A percentile compares a stretch with the other conserved stretches of the same genome.
These are phyloP conservation scores for Emericellopsis cladophorae DNA, from an alignment of 2,329 filamentous ascomycete genomes.

Conservation along the genomic window DNA sequence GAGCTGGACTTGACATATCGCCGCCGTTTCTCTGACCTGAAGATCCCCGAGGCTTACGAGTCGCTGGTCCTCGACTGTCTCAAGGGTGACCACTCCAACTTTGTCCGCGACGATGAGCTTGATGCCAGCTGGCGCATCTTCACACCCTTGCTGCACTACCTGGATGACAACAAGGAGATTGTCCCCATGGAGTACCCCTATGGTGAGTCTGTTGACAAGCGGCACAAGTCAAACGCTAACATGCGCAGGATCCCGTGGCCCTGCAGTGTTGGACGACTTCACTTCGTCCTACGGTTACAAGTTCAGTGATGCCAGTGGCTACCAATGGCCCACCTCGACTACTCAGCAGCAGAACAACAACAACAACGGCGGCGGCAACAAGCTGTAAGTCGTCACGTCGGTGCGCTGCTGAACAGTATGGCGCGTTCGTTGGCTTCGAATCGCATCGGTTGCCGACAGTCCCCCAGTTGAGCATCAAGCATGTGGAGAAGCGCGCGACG, in stretches of 20 bases:
- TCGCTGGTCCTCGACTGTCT: slow-evolving; percentile 93
- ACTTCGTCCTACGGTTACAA: slow-evolving; percentile 97
- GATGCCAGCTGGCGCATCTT: slow-evolving; percentile 99
- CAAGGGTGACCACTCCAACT: slow-evolving; percentile 99
- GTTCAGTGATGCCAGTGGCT: slow-evolving; percentile 91
- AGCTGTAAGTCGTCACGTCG: slow-evolving; percentile 50
- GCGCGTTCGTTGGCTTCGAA: too few relatives aligned
- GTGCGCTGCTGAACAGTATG: too few relatives aligned
- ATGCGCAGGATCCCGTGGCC: slow-evolving; percentile 75
- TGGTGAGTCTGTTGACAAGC: slow-evolving; percentile 45
- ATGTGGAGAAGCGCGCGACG: too few relatives aligned
- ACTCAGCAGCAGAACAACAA: slow-evolving; percentile 22
- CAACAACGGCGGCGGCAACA: slow-evolving; percentile 48
- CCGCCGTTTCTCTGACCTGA: slow-evolving; percentile 95
- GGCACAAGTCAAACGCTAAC: not conserved
- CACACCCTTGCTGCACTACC: slow-evolving; percentile 91
- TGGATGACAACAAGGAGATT: slow-evolving; percentile 99
- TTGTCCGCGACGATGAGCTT: slow-evolving; percentile 91
- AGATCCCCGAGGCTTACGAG: slow-evolving; percentile 98
- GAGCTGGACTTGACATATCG: slow-evolving; percentile 98
- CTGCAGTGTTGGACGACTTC: slow-evolving; percentile 94
- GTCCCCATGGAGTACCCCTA: slow-evolving; percentile 99
- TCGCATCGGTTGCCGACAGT: too few relatives aligned
- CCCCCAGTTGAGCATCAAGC: too few relatives aligned
- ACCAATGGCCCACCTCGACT: slow-evolving; percentile 82